phyloP scores from a whole-genome alignment of 495 filamentous ascomycete genomes.

The Lichina pygmaea region DNA sequence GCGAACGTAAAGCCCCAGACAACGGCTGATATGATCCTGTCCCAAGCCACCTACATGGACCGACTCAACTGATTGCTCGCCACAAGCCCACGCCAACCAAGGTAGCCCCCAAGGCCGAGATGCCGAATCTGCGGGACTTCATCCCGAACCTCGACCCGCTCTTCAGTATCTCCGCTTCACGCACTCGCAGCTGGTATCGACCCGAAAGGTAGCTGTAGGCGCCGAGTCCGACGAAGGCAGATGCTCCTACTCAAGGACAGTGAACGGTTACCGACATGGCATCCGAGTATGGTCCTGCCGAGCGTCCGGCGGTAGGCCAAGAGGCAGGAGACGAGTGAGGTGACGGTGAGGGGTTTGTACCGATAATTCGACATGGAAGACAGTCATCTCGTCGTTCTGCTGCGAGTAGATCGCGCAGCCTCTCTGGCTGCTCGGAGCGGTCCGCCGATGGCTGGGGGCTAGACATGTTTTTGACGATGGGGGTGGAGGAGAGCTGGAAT shows the following conservation, averaged over 20 bases:
- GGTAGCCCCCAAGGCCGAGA: conserved; percentile 39
- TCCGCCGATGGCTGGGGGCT: too few species aligned
- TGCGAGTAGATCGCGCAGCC: conserved; percentile 24
- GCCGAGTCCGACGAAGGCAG: conserved; percentile 72
- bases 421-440: conserved; percentile 17
- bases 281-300: too few species aligned
- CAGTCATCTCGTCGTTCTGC: conserved; percentile 44
- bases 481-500: too few species aligned
- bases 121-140: conserved; percentile 37
- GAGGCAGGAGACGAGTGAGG: too few species aligned
- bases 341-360: conserved; percentile 11
- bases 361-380: conserved; percentile 35
- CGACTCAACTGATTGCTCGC: conserved; percentile 23
- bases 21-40: too few species aligned
- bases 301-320: too few species aligned
- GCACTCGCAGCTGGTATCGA: conserved; percentile 41
- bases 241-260: conserved; percentile 26
- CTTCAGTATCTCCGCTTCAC: conserved; percentile 38
- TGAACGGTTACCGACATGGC: too few species aligned
- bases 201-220: conserved; percentile 70
- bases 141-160: conserved; percentile 55
- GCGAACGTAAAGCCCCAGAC: too few species aligned
- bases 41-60: not conserved
- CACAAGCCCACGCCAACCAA: conserved; percentile 44
- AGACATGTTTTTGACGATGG: too few species aligned